Base-by-base conservation (phyloP, 2,329 filamentous ascomycete genomes). In the Myriosclerotinia scirpicola region DNA sequence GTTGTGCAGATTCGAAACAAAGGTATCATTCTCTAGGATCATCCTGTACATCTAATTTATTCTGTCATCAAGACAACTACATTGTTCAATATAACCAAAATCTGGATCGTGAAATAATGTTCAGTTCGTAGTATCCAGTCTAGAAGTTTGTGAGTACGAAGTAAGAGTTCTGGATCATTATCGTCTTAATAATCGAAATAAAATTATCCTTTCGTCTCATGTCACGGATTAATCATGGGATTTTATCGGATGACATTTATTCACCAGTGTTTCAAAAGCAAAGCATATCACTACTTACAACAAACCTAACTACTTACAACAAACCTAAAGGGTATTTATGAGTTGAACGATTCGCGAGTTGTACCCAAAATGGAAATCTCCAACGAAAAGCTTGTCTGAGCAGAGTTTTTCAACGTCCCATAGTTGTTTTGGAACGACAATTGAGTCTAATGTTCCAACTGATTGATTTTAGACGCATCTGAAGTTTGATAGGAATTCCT, bases 401-500 rank as follows among this genome's bases (percentile, higher is more conserved):
- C 63, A 11, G 30, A 22, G n/a, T 50, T 48, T 56, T 58, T 65
- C 17, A 48, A 58, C 53, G 53, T 64, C 62, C 30, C 26, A 50
- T 58, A 26, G 40, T 50, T 12, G 34, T 59, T 65, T 64, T 50
- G 61, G 42, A 59, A 59, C 17, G 9, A 26, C 20, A 2, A 30
- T 46, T 17, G 14, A 58, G 34, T 60, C 22, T 22, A 20, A 65
- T 65, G 15, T 53, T 53, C 4, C 30, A n/a, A 20, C 12, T 26
- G 20, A 34, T 22, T 15, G 9, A 54, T 44, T 60, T 60, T 46
- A 44, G 46, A 53, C 38, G 44, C 36, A 53, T 60, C 63, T 65
- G 54, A 60, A 53, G 54, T 60, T 60, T 50, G 11, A 34, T 52
- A 60, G 44, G 54, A 44, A 44, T 22, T 52, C 30, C 54, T 65